Evolutionary conservation across 225 moss, liverwort and hornwort genomes (phyloP).

Genomic region (Marchantia polymorpha): DNA sequence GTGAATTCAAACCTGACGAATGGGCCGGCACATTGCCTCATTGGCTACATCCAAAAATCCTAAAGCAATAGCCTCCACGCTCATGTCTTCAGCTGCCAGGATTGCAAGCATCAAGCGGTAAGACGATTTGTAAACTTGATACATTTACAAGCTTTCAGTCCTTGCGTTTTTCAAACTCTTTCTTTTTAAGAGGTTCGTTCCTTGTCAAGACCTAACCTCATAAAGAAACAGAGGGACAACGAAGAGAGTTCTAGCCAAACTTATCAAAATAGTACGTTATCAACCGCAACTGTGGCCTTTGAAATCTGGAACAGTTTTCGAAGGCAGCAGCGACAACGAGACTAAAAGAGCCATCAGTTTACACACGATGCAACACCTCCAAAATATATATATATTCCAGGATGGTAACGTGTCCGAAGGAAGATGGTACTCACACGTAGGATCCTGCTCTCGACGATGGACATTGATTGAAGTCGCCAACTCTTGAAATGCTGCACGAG

Average conservation of each 20-base stretch:
- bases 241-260: too few species aligned
- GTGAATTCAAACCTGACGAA: slow-evolving; percentile 56
- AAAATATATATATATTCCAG: too few species aligned
- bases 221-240: neutral
- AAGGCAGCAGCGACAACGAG: neutral
- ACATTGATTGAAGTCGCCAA: slow-evolving; percentile 59
- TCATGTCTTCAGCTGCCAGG: slow-evolving; percentile 62
- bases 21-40: slow-evolving; percentile 99
- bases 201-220: too few species aligned
- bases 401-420: neutral
- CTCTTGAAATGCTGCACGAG: slow-evolving; percentile 57
- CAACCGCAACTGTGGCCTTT: too few species aligned
- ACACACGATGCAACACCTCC: too few species aligned
- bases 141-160: too few species aligned
- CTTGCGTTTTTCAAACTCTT: too few species aligned
- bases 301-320: too few species aligned
- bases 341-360: too few species aligned
- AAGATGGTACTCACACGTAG: slow-evolving; percentile 35
- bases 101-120: neutral
- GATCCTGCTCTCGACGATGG: slow-evolving; percentile 69
- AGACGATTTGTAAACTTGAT: too few species aligned
- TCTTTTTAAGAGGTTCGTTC: too few species aligned
- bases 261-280: too few species aligned
- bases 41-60: slow-evolving; percentile 96
- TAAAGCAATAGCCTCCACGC: slow-evolving; percentile 75